These are phyloP conservation scores for Arthrocladium fulminans DNA, from an alignment of 2,329 filamentous ascomycete species.

Conservation along the genomic window DNA sequence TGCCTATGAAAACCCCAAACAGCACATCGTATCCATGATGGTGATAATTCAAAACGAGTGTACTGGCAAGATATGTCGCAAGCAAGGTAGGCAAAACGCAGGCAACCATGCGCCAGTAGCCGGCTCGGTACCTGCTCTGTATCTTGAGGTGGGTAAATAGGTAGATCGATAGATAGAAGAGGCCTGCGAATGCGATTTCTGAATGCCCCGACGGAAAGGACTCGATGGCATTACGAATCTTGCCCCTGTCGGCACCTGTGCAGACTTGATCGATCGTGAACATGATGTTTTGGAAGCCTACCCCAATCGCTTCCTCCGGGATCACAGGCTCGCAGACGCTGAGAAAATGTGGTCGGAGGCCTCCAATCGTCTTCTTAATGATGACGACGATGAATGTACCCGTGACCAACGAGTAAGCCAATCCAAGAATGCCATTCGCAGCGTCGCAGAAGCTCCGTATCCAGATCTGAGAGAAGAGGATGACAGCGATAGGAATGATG, in stretches of 20 bases:
- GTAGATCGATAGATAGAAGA: slow-evolving; percentile 66
- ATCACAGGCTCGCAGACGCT: slow-evolving; percentile 16
- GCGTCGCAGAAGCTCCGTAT: slow-evolving; percentile 15
- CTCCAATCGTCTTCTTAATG: slow-evolving; percentile 20
- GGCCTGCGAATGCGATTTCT: slow-evolving; percentile 67
- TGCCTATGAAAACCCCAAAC: slow-evolving; percentile 52
- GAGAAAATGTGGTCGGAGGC: slow-evolving; percentile 18
- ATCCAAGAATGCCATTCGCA: slow-evolving; percentile 15
- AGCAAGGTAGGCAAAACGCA: slow-evolving; percentile 53
- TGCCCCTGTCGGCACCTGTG: slow-evolving; percentile 56
- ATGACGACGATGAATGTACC: slow-evolving; percentile 18
- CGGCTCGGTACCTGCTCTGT: slow-evolving; percentile 42
- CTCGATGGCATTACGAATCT: slow-evolving; percentile 73
- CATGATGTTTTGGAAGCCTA: slow-evolving; percentile 32
- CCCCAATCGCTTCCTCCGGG: slow-evolving; percentile 6
- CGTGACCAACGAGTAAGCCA: slow-evolving; percentile 13
- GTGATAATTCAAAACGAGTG: slow-evolving; percentile 60
- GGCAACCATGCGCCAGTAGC: slow-evolving; percentile 40
- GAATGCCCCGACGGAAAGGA: slow-evolving; percentile 75
- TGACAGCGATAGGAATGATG: slow-evolving; percentile 13
- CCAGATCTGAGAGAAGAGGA: slow-evolving; percentile 16
- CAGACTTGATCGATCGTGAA: slow-evolving; percentile 59
- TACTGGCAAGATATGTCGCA: slow-evolving; percentile 60
- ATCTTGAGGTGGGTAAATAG: slow-evolving; percentile 58
- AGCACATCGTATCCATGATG: slow-evolving; percentile 64